These are phyloP conservation scores for Aquilaria agallochum DNA, from an alignment of 441 rosid species.

Conservation along the genomic window DNA sequence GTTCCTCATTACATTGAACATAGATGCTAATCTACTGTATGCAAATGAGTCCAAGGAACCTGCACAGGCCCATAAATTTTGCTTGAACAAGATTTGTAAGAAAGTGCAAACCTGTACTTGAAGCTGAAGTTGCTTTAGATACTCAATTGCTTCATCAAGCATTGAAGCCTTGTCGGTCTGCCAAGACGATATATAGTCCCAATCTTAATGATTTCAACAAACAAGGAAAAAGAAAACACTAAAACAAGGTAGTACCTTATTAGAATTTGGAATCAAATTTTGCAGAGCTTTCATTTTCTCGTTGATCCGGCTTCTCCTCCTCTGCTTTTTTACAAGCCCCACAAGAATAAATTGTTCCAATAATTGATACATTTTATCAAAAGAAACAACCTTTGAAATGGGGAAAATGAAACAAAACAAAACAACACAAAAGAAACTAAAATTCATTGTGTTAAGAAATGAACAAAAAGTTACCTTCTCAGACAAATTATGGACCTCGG, in stretches of 20 bases:
- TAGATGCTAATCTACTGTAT: neutral
- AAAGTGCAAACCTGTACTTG: constrained; percentile 57
- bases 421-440: neutral
- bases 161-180: constrained; percentile 78
- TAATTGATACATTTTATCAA: neutral
- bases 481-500: constrained; percentile 72
- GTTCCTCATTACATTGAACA: neutral
- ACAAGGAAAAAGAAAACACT: constrained; percentile 1
- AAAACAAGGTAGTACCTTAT: constrained; percentile 34
- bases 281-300: constrained; percentile 80
- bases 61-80: neutral
- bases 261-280: constrained; percentile 64
- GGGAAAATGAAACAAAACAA: neutral
- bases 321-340: constrained; percentile 26
- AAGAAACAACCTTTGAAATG: neutral
- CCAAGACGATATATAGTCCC: neutral
- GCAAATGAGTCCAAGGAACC: neutral
- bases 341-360: too few relatives aligned
- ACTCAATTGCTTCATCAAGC: constrained; percentile 80
- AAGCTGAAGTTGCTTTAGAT: constrained; percentile 72
- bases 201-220: neutral
- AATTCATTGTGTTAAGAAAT: too few relatives aligned
- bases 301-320: constrained; percentile 72
- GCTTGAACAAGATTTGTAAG: neutral
- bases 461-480: constrained; percentile 44